Base-by-base conservation (phyloP, 331 rosid species). In the Quercus lobata region DNA sequence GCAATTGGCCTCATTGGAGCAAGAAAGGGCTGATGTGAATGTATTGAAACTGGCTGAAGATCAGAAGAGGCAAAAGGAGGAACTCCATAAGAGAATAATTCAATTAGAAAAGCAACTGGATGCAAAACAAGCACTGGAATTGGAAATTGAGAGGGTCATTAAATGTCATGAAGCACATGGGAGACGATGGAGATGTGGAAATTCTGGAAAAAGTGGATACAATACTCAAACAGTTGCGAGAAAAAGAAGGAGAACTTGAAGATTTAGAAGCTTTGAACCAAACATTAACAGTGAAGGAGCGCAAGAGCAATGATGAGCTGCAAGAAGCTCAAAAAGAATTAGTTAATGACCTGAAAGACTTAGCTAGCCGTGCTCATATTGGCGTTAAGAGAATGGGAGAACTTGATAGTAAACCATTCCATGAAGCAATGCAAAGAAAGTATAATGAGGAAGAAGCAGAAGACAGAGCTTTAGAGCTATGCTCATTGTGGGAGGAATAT, bases 351-450 rank as follows among this genome's bases (percentile, higher is more conserved):
- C 2, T 34, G 7, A 34, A 34, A 34, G 37, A 34, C 37, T 34
- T 34, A 34, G 37, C 37, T 34, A 34, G 37, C 7, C 2, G 37
- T 34, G 37, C 37, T 34, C 52, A 80, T 34, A 85, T 93, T 82
- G 84, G 95, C 34, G 85, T 96, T 49, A 93, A 91, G 80, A 88
- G 98, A 92, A 91, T 96, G 99, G 99, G 99, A 75, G 98, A 93
- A 84, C 96, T 93, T 52, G 94, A 92, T 77, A 61, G 66, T 74
- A 90, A 83, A 76, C 97, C 99, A 35, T 96, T 96, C 81, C 72
- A 80, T 79, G 90, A 92, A 83, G 89, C 82, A 78, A 87, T 90
- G 97, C 90, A 89, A 85, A 88, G 79, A 82, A 96, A 73, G 83
- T 96, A 89, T 84, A 88, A 80, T 5, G 92, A 75, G 80, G 97